Evolutionary conservation across 2,329 filamentous ascomycete species (phyloP).

Genomic region (Claviceps cyperi): DNA sequence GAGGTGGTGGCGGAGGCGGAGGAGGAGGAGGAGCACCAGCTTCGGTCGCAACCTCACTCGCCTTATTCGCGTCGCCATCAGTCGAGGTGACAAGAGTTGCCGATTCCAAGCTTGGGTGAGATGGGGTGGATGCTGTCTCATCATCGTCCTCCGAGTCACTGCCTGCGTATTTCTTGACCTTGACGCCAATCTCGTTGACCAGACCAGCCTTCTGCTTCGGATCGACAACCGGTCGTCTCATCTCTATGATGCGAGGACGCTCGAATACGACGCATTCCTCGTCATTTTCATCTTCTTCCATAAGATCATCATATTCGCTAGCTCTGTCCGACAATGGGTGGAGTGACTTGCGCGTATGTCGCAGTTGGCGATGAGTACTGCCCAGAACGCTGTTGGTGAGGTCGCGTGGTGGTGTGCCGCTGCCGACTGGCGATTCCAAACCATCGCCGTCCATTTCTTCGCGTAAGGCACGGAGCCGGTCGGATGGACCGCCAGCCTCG

Average conservation of each 20-base stretch:
- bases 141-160: constrained; percentile 58
- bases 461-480: constrained; percentile 77
- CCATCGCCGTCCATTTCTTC: constrained; percentile 74
- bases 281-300: constrained; percentile 34
- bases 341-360: constrained; percentile 40
- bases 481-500: constrained; percentile 69
- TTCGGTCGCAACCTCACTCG: constrained; percentile 32
- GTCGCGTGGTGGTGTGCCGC: constrained; percentile 41
- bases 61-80: constrained; percentile 45
- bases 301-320: constrained; percentile 21
- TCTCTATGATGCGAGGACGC: constrained; percentile 65
- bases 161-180: constrained; percentile 57
- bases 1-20: constrained; percentile 22
- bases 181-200: constrained; percentile 57
- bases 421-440: constrained; percentile 31
- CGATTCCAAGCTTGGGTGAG: constrained; percentile 60
- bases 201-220: constrained; percentile 52
- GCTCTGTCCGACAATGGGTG: constrained; percentile 12
- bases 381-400: constrained; percentile 63
- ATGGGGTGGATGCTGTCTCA: constrained; percentile 54
- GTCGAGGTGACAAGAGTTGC: constrained; percentile 52
- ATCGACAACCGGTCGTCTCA: constrained; percentile 54
- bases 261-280: constrained; percentile 53
- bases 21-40: constrained; percentile 24
- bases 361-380: constrained; percentile 49